Base-by-base conservation (phyloP, 139 green algal species). In the Picocystis salinarum region DNA sequence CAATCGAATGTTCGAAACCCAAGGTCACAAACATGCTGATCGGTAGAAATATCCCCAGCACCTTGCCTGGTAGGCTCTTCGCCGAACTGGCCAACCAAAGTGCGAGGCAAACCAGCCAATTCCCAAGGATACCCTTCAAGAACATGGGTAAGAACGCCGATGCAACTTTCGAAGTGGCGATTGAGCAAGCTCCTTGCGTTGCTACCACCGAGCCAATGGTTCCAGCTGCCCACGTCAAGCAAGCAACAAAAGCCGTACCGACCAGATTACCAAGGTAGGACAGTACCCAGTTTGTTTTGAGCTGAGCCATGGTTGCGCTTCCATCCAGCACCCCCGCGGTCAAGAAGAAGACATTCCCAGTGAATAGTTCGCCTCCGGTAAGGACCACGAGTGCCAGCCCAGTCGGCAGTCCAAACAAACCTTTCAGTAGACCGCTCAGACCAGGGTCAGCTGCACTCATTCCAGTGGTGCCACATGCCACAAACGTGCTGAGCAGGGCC, bases 41-140 rank as follows among this genome's bases (percentile, higher is more conserved):
- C 5, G 52, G 52, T 30, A 46, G 18, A 39, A 80, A 51, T 36
- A 58, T 59, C 34, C 60, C 78, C 7, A 92, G 53, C 36, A 77
- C 55, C 70, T 92, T 91, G 55, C 76, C 80, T 25, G 67, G 53
- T 28, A 87, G 52, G 17, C 47, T 72, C 36, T 60, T 61, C 33
- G 77, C 55, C 9, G 69, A 55, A 23, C 59, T 55, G 6, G 70
- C 70, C 40, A 75, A 66, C 75, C 74, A 92, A 13, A 92, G 70
- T 1, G 78, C 84, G 29, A 83, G 47, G 58, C 75, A 89, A 17
- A 94, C 83, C 34, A 93, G 68, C 77, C 78, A 93, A 71, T 93
- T 93, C 65, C 62, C 71, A 39, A 83, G 28, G 34, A 91, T 19
- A 2, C 47, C 55, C 25, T 52, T 52, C n/a, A 19, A 12, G 39